These are phyloP conservation scores for Apiotrichum mycotoxinovorans DNA, from an alignment of 1,284 basidiomycete genomes.

Conservation along the genomic window DNA sequence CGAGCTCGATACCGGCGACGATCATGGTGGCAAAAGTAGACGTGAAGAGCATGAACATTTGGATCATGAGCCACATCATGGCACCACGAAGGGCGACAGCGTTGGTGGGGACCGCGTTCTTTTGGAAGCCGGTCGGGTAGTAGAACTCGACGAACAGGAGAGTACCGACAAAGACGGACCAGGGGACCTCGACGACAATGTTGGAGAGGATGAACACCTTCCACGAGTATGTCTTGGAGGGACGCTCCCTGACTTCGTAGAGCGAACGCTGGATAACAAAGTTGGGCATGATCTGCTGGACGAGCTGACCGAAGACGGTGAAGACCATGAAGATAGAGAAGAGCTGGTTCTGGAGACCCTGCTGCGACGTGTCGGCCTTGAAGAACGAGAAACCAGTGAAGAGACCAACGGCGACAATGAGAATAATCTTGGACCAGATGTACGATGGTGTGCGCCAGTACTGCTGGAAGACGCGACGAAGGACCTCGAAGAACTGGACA, in stretches of 20 bases:
- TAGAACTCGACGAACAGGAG: conserved; percentile 52
- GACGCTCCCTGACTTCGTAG: conserved; percentile 69
- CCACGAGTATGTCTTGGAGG: conserved; percentile 80
- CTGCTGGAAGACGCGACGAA: conserved; percentile 56
- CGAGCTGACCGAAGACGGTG: conserved; percentile 49
- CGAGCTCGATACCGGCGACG: conserved; percentile 44
- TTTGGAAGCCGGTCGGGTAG: conserved; percentile 50
- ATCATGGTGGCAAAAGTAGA: conserved; percentile 49
- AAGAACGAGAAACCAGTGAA: conserved; percentile 60
- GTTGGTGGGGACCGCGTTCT: conserved; percentile 44
- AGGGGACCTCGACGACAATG: conserved; percentile 50
- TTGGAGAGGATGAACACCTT: conserved; percentile 57
- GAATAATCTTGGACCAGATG: conserved; percentile 66
- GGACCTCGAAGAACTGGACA: conserved; percentile 57
- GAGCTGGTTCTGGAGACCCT: conserved; percentile 77
- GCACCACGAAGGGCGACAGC: conserved; percentile 40
- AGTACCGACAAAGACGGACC: conserved; percentile 54
- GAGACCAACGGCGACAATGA: conserved; percentile 48
- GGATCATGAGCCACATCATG: conserved; percentile 45
- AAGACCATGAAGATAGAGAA: conserved; percentile 57
- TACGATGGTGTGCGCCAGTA: conserved; percentile 69
- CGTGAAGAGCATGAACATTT: conserved; percentile 49
- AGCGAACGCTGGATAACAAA: conserved; percentile 56
- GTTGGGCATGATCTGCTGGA: conserved; percentile 52
- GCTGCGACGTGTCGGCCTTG: conserved; percentile 61